A percentile compares a stretch with the other conserved stretches of the same genome.
phyloP scores from a whole-genome alignment of 345 rosid genomes.

The Iberis pinnata region DNA sequence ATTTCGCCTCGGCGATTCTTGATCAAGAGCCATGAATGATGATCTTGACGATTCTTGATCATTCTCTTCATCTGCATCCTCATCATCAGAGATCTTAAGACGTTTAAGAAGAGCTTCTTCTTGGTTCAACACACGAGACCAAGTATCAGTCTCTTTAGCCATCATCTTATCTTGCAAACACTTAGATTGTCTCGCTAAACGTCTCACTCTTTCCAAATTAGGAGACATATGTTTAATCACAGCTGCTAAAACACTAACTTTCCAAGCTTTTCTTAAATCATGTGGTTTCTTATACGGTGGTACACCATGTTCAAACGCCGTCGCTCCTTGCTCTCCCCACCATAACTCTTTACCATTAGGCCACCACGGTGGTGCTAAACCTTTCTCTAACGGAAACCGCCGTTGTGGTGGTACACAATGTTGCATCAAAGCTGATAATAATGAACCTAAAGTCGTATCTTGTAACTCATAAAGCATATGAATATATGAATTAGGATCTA shows the following conservation, averaged over 20 bases:
- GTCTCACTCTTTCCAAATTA: conserved; percentile 34
- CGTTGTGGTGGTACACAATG: conserved; percentile 60
- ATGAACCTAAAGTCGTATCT: conserved; percentile 61
- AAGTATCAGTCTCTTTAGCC: conserved; percentile 48
- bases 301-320: conserved; percentile 36
- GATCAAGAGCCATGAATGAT: neutral
- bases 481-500: conserved; percentile 32
- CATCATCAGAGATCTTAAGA: conserved; percentile 35
- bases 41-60: conserved; percentile 7
- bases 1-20: too few relatives aligned
- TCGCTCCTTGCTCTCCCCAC: conserved; percentile 48
- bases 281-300: conserved; percentile 70
- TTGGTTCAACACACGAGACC: conserved; percentile 52
- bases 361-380: conserved; percentile 76
- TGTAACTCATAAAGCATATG: conserved; percentile 51
- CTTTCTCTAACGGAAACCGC: conserved; percentile 50
- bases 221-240: conserved; percentile 63
- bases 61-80: conserved; percentile 17
- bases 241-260: conserved; percentile 54
- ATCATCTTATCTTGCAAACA: conserved; percentile 66
- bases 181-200: conserved; percentile 57
- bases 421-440: conserved; percentile 62
- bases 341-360: conserved; percentile 47
- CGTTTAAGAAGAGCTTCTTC: conserved; percentile 43
- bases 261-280: conserved; percentile 69